phyloP scores from a whole-genome alignment of 257 asterid genomes.

The Lycium barbarum region DNA sequence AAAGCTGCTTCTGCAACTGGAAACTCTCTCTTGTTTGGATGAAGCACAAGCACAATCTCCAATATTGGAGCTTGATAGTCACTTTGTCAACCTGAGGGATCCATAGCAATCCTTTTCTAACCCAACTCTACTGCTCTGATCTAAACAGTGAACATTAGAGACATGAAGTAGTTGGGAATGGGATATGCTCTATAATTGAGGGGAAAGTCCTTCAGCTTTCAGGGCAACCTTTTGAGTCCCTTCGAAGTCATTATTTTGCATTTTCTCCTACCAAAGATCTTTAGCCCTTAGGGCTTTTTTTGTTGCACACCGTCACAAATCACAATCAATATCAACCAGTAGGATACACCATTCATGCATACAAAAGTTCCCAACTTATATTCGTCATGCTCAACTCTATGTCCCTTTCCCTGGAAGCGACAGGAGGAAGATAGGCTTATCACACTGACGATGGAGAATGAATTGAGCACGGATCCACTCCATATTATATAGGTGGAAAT shows the following conservation, averaged over 20 bases:
- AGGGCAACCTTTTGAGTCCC: slow-evolving; percentile 60
- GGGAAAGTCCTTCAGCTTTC: slow-evolving; percentile 67
- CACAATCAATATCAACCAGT: slow-evolving; percentile 15
- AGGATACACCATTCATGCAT: neutral
- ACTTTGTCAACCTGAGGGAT: slow-evolving; percentile 71
- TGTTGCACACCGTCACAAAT: slow-evolving; percentile 71
- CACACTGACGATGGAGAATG: neutral
- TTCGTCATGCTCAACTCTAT: slow-evolving; percentile 18
- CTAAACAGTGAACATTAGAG: slow-evolving; percentile 74
- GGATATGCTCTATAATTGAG: slow-evolving; percentile 63
- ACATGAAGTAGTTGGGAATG: slow-evolving; percentile 68
- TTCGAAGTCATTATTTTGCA: slow-evolving; percentile 61
- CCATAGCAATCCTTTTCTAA: slow-evolving; percentile 76
- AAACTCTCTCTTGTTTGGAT: slow-evolving; percentile 81
- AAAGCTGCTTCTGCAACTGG: slow-evolving; percentile 91
- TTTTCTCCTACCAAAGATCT: slow-evolving; percentile 65
- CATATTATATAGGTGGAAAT: neutral
- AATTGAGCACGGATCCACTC: neutral
- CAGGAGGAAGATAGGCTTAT: neutral
- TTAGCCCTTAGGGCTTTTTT: slow-evolving; percentile 73
- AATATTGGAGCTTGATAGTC: slow-evolving; percentile 63
- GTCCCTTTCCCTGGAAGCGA: neutral
- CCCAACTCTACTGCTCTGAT: slow-evolving; percentile 49
- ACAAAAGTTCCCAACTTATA: neutral
- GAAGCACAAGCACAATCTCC: slow-evolving; percentile 73